These are phyloP conservation scores for Fusarium acutatum DNA, from an alignment of 2,329 filamentous ascomycete species.

Conservation along the genomic window DNA sequence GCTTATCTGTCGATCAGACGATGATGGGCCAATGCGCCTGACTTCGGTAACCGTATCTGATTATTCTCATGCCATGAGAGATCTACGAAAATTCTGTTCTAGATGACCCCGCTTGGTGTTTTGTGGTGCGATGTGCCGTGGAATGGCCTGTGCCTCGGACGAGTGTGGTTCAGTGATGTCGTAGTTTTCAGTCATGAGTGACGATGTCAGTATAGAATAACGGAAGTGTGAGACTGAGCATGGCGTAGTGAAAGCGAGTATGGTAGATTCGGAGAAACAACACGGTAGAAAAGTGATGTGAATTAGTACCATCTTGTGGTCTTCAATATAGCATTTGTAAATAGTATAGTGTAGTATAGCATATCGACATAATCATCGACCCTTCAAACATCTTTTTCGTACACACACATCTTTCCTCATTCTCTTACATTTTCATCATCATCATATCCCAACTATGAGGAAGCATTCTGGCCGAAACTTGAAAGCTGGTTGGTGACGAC, in stretches of 20 bases:
- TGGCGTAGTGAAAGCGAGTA: neutral
- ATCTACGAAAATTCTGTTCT: neutral
- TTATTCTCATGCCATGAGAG: neutral
- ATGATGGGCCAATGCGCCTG: neutral
- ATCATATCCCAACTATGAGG: neutral
- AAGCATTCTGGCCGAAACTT: slow-evolving; percentile 8
- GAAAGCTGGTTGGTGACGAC: slow-evolving; percentile 65
- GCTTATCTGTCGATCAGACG: slow-evolving; percentile 12
- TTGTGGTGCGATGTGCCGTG: slow-evolving; percentile 4
- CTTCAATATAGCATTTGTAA: slow-evolving; percentile 23
- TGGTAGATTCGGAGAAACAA: neutral
- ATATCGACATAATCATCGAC: slow-evolving; percentile 18
- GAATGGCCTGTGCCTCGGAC: slow-evolving; percentile 16
- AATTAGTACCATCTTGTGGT: slow-evolving; percentile 20
- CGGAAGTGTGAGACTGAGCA: neutral
- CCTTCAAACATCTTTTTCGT: neutral
- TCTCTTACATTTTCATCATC: slow-evolving; percentile 8
- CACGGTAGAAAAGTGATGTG: neutral
- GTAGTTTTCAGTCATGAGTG: neutral
- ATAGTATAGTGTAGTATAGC: slow-evolving; percentile 9
- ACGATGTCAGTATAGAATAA: neutral
- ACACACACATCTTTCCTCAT: neutral
- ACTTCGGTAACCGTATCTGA: neutral
- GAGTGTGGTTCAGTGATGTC: neutral
- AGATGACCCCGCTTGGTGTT: neutral